Conservation (phyloP, 2,329 filamentous ascomycete species). For the Berkeleyomyces rouxiae region DNA sequence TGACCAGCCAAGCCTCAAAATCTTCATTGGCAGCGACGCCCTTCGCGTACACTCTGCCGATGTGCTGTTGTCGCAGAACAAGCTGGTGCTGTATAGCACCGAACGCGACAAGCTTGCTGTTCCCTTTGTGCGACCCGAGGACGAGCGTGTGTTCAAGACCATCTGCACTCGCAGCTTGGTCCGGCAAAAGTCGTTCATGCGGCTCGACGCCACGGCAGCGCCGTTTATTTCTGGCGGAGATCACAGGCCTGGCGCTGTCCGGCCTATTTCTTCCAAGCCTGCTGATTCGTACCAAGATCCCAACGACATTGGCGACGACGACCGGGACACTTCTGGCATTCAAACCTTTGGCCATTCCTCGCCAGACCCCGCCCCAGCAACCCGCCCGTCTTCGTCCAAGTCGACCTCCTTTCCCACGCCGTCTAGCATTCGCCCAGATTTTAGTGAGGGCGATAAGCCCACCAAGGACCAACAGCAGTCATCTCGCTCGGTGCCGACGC, state of each 20-base stretch:
- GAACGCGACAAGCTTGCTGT: constrained; percentile 77
- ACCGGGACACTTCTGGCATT: neutral
- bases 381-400: constrained; percentile 5
- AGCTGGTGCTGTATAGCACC: constrained; percentile 71
- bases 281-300: constrained; percentile 1
- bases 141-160: constrained; percentile 64
- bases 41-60: constrained; percentile 77
- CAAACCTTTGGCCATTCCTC: constrained; percentile 15
- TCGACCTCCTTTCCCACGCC: constrained; percentile 9
- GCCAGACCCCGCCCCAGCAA: constrained; percentile 14
- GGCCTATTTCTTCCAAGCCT: constrained; percentile 6
- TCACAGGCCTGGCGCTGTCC: constrained; percentile 16
- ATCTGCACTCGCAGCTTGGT: constrained; percentile 47
- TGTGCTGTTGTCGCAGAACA: constrained; percentile 80
- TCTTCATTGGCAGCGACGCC: constrained; percentile 81
- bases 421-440: constrained; percentile 6
- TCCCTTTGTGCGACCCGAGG: constrained; percentile 81
- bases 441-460: constrained; percentile 6
- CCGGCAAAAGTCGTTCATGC: constrained; percentile 41
- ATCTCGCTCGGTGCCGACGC: neutral
- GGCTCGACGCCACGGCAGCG: constrained; percentile 32
- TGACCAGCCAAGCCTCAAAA: constrained; percentile 38
- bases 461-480: neutral
- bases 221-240: constrained; percentile 26
- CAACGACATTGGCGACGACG: neutral